Evolutionary conservation across 176 grass and related monocot genomes (phyloP), one percentile per base, ranked within the genome.

Genomic region (Carex littledalei): DNA sequence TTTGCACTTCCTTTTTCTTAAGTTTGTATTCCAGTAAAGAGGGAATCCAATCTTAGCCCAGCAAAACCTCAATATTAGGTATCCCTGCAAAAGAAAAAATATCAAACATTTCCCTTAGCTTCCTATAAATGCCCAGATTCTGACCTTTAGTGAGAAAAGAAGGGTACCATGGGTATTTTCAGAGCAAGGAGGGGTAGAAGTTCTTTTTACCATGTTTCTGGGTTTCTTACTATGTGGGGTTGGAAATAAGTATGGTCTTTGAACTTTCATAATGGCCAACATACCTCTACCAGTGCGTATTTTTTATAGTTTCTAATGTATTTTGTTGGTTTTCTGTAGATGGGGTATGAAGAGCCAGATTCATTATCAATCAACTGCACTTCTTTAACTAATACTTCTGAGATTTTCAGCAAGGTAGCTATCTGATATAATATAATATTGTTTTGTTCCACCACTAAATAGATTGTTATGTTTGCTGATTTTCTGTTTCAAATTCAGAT

Each of bases 351-450:
- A 85, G 80, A 82, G 80, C 93, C 90, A 80, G 93, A 99, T 84
- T 49, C 76, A 3, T 87, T 99, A 84, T 66, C 87, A 52, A 94
- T 99, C 56, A 99, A 94, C 86, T 99, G 96, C 84, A 94, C 96
- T 63, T 91, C 85, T 90, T 79, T 99, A 67, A 84, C 81, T 49
- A 95, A 78, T 39, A 92, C 91, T 61, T 84, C 87, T 14, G 90
- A 92, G 12, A 95, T 99, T 89, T 99, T 99, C 88, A 74, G 77
- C 53, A 95, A 94, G 96, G 96, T 99, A 88, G 68, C 54, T 71
- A 73, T 68, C 16, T 45, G 3, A 5, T 47, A 16, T 6, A 73
- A 78, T 50, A 58, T 58, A 73, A 13, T 80, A 67, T 59, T 80
- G 18, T 50, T 11, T 65, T 5, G 12, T 43, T 32, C 87, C 75